phyloP scores from a whole-genome alignment of 75 land plant species.

The Sequoiadendron giganteum region DNA sequence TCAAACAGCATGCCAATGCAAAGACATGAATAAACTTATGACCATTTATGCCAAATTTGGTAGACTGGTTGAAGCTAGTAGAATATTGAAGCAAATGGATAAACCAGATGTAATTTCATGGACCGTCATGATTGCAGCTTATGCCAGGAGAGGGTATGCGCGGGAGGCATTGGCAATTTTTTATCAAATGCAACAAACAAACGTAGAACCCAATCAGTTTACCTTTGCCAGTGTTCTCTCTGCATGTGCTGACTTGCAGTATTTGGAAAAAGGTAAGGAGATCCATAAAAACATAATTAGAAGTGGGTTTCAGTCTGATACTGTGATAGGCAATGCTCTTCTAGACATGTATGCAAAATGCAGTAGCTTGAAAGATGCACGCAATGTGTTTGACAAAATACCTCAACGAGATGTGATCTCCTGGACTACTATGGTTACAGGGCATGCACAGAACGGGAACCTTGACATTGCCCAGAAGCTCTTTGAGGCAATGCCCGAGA shows the following conservation, averaged over 20 bases:
- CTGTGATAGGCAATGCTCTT: conserved; percentile 12
- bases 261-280: neutral
- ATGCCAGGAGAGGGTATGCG: neutral
- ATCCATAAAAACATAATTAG: conserved; percentile 3
- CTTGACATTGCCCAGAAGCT: conserved; percentile 20
- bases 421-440: conserved; percentile 55
- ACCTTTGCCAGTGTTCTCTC: conserved; percentile 1
- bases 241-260: conserved; percentile 2
- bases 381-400: conserved; percentile 40
- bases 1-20: neutral
- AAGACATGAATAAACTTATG: conserved; percentile 7
- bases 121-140: conserved; percentile 29
- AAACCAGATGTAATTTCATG: conserved; percentile 21
- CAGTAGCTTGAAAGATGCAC: conserved; percentile 21
- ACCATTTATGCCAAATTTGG: conserved; percentile 23
- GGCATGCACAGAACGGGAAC: conserved; percentile 30
- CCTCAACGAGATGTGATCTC: conserved; percentile 18
- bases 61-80: conserved; percentile 11
- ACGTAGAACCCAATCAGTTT: neutral
- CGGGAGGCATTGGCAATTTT: conserved; percentile 15
- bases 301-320: conserved; percentile 8
- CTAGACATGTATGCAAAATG: conserved; percentile 42
- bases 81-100: conserved; percentile 13
- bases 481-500: conserved; percentile 39
- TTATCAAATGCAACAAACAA: conserved; percentile 10